Evolutionary conservation across 495 filamentous ascomycete species (phyloP), one percentile per base, ranked within the genome.

Genomic region (Podospora bellae-mahoneyi): DNA sequence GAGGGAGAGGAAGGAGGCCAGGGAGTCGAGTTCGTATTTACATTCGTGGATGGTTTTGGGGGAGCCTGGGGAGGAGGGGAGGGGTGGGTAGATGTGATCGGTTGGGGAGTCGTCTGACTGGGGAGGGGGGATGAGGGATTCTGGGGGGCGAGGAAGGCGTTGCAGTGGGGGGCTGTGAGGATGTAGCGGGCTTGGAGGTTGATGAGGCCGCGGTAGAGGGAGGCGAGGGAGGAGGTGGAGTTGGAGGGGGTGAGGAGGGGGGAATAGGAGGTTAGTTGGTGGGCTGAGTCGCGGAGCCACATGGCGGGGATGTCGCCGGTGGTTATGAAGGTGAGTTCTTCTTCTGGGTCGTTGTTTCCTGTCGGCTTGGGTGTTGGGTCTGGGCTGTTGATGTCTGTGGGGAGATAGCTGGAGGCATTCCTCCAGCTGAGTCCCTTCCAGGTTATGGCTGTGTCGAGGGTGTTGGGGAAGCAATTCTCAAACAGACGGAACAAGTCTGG

Each of bases 291-390:
- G 27, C 89, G 83, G 60, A 91, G 79, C 89, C 89, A 91, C 87
- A 90, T 89, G 62, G 88, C 88, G 73, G 87, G 80, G 77, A 97
- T 96, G 76, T 97, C 92, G 39, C 80, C 81, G 1, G 80, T 84
- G 55, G 78, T 78, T 65, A 84, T 66, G 66, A 84, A 84, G 60
- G 82, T 77, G 53, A 84, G 79, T 66, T 83, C 77, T 68, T 84
- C 81, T 39, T 74, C 76, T 3, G 72, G 71, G 64, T 82, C 75
- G 71, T 7, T 3, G 23, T n/a, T 19, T 81, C 76, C 62, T 48
- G 39, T 10, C 13, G 39, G 39, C 3, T 10, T 10, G 13, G 7
- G 39, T 9, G 5, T 3, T 48, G 39, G 39, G 7, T 48, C 9
- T 10, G 39, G 39, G 39, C 15, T 48, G 39, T 10, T 13, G 39